Base-by-base conservation (phyloP, 305 asterid species). In the Solanum chacoense region DNA sequence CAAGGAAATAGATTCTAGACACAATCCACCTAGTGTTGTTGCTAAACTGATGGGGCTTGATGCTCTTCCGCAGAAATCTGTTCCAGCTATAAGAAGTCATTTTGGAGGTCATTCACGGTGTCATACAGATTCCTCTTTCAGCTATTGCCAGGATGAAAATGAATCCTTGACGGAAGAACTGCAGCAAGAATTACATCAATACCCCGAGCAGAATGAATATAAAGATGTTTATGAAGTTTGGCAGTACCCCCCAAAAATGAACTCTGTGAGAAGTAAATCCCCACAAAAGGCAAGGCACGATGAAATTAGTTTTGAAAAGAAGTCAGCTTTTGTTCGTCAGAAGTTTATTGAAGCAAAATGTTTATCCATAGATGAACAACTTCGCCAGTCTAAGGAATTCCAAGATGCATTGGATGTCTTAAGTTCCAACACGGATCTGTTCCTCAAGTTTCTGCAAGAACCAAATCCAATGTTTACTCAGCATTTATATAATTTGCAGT, bases 11-110 rank as follows among this genome's bases (percentile, higher is more conserved):
- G 96, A 92, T 87, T 80, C 92, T 75, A 91, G 91, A 72, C 93
- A 91, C 36, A 92, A 93, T 89, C 94, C 98, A n/a, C 95, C 98
- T 63, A 94, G 94, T 93, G 91, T 97, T 88, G 98, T 97, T 92
- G 99, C 98, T 69, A 97, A 97, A 94, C 88, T 97, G 89, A 97
- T 97, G 99, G 99, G 99, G 59, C 99, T 97, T 89, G 99, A 97
- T 92, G 84, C 96, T 92, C 95, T 95, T 94, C 98, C 99, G 14
- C 93, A 90, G 89, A 95, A 93, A 87, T 90, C 96, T 91, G 94
- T 93, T 88, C 84, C 95, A 88, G 90, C 92, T 55, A 91, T 85
- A 88, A 93, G 95, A 92, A 92, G 90, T 90, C 93, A 90, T 88
- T 91, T 65, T 29, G 93, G 93, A 89, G 94, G 93, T 45, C 94